Evolutionary conservation across 225 moss, liverwort and hornwort genomes (phyloP), one percentile per base, ranked within the genome.

Genomic region (Climacium dendroides): DNA sequence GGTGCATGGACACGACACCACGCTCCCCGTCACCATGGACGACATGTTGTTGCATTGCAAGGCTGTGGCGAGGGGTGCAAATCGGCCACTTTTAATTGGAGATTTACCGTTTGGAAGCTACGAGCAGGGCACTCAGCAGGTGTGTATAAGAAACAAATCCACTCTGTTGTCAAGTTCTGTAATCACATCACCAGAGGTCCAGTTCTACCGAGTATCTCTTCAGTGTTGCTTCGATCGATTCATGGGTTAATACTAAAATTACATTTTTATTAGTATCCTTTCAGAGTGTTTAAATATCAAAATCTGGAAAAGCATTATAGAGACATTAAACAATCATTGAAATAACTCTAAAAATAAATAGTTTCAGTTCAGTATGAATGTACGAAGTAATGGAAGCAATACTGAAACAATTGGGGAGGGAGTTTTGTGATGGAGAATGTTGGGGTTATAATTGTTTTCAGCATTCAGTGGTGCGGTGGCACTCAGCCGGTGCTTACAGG

Each of bases 51-150:
- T 96, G 87, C 99, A 99, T 89, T 99, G 97, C 93, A 93, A 71
- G 79, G 95, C 97, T 79, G 99, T 97, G 59, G 93, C 95, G 70
- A 93, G 99, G 74, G 99, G 99, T 50, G 97, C 99, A 24, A 90
- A 87, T 76, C 94, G 97, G 41, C 96, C 99, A 13, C 95, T 99
- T 53, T 86, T 99, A 65, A 90, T 99, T 23, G 99, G 97, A 62
- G 99, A 99, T 92, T 88, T 99, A 37, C 97, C 99, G 45, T 99
- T 99, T 83, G 99, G 99, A 77, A 97, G 97, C 72, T 99, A 99
- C 43, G 99, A 99, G 87, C 98, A 97, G 91, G 92, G 96, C 90
- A 45, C 92, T 52, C 93, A 94, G 89, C 98, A 98, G 98, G 98
- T 98, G 81, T 88, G 90, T 65, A 25, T 9, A 76, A 28, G 34